Conservation (phyloP, 2,329 filamentous ascomycete species). For the Cladosporium phlei region DNA sequence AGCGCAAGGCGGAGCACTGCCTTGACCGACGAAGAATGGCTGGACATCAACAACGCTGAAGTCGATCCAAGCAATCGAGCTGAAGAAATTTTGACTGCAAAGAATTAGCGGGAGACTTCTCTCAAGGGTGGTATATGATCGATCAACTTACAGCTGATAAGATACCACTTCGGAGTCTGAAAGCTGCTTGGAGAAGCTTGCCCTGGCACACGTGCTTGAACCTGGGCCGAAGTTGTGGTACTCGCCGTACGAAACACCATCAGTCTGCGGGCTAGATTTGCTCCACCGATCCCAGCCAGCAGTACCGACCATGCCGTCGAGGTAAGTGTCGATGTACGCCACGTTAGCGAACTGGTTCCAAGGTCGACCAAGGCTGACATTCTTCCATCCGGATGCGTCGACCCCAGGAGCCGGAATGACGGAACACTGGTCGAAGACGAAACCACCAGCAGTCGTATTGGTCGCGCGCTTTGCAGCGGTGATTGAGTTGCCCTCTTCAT, state of each 20-base stretch:
- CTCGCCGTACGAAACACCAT: slow-evolving; percentile 30
- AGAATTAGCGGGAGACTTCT: background rate
- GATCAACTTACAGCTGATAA: slow-evolving; percentile 31
- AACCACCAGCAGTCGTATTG: slow-evolving; percentile 34
- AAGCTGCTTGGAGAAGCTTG: slow-evolving; percentile 36
- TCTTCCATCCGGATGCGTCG: slow-evolving; percentile 26
- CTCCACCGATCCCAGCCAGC: slow-evolving; percentile 31
- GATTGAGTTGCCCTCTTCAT: slow-evolving; percentile 33
- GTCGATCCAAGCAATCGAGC: slow-evolving; percentile 40
- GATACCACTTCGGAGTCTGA: slow-evolving; percentile 33
- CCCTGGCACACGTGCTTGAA: slow-evolving; percentile 29
- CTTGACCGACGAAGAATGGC: slow-evolving; percentile 35
- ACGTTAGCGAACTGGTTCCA: slow-evolving; percentile 24
- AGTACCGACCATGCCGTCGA: slow-evolving; percentile 18
- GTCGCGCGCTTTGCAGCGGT: slow-evolving; percentile 38
- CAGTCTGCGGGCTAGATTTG: slow-evolving; percentile 26
- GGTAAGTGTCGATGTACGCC: slow-evolving; percentile 21
- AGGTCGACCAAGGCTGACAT: slow-evolving; percentile 22
- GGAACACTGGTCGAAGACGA: slow-evolving; percentile 37
- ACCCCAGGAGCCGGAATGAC: slow-evolving; percentile 29
- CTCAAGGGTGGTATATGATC: background rate
- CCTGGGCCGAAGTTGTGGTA: slow-evolving; percentile 38
- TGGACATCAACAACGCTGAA: slow-evolving; percentile 35
- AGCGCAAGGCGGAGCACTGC: slow-evolving; percentile 24
- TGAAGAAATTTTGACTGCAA: slow-evolving; percentile 35